Base-by-base conservation (phyloP, 352 stramenopile species). In the Blastocystis sp. region DNA sequence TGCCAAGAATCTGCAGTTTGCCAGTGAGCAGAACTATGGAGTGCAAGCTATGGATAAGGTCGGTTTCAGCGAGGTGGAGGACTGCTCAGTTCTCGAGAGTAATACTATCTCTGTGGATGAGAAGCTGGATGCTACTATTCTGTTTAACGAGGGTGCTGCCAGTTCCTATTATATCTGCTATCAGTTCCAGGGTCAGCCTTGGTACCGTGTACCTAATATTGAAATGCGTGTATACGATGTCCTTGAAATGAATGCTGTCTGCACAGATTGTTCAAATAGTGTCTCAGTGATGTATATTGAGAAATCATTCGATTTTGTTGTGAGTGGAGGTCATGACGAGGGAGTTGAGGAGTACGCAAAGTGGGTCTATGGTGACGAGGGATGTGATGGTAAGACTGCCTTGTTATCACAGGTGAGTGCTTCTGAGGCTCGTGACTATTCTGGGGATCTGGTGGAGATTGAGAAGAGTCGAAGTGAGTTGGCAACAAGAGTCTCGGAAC, bases 301-400 rank as follows among this genome's bases (percentile, higher is more conserved):
- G 71, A 83, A 83, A 49, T 52, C 61, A 37, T 83, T 49, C 54
- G 29, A 1, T 21, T 83, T 83, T 29, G 42, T 29, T n/a, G 37
- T 83, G 14, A 61, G 65, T 35, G 71, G 71, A 21, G 21, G 65
- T 35, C 29, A 67, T 21, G 5, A 46, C 46, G 21, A 29, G 4
- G 71, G 52, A 5, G 71, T 83, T 32, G 21, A 9, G 16, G 71
- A 83, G 71, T 83, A 67, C 35, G 71, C 71, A 21, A 83, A 83
- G 71, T 83, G 71, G 71, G 71, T 83, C 16, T 83, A 83, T 39
- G 71, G 71, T n/a, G 71, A 83, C 49, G 71, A 83, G 71, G 71
- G 71, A 27, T 83, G 71, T 49, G 71, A 83, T 1, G 71, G 71
- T 12, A 27, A 59, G 29, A 29, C 43, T 0, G 71, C 71, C 9